Evolutionary conservation across 371 early-diverging fungal species (phyloP).

Genomic region (Haplosporangium sp.): DNA sequence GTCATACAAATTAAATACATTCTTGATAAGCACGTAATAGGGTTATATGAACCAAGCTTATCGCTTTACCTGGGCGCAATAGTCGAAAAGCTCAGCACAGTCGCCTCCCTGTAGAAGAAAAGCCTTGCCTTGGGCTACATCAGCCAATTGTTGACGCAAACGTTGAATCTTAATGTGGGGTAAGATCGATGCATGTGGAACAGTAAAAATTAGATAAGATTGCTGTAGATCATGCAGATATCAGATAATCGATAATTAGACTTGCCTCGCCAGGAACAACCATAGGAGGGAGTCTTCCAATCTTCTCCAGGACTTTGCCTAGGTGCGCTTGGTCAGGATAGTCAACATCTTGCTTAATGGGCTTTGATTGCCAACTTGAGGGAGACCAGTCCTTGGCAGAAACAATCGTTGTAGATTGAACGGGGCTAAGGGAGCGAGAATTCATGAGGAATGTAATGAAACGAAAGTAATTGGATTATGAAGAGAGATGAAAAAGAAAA

Average conservation of each 20-base stretch:
- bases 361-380: slow-evolving; percentile 84
- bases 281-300: slow-evolving; percentile 89
- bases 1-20: slow-evolving; percentile 22
- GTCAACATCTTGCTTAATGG: slow-evolving; percentile 90
- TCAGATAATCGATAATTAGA: background rate
- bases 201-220: background rate
- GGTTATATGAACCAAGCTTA: no score
- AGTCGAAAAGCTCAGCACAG: slow-evolving; percentile 98
- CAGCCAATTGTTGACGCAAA: slow-evolving; percentile 85
- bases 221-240: background rate
- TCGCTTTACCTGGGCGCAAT: slow-evolving; percentile 84
- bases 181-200: slow-evolving; percentile 7
- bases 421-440: slow-evolving; percentile 30
- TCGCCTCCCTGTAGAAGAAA: slow-evolving; percentile 98
- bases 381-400: slow-evolving; percentile 77
- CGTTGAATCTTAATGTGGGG: slow-evolving; percentile 73
- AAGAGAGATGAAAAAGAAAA: background rate
- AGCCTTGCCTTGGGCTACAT: slow-evolving; percentile 91
- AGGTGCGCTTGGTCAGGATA: slow-evolving; percentile 85
- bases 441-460: slow-evolving; percentile 8
- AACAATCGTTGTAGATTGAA: slow-evolving; percentile 28
- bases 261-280: slow-evolving; percentile 89
- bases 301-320: slow-evolving; percentile 77
- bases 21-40: background rate
- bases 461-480: background rate